Evolutionary conservation across 306 rosid species (phyloP), one percentile per base, ranked within the genome.

Genomic region (Dalbergia oliveri): DNA sequence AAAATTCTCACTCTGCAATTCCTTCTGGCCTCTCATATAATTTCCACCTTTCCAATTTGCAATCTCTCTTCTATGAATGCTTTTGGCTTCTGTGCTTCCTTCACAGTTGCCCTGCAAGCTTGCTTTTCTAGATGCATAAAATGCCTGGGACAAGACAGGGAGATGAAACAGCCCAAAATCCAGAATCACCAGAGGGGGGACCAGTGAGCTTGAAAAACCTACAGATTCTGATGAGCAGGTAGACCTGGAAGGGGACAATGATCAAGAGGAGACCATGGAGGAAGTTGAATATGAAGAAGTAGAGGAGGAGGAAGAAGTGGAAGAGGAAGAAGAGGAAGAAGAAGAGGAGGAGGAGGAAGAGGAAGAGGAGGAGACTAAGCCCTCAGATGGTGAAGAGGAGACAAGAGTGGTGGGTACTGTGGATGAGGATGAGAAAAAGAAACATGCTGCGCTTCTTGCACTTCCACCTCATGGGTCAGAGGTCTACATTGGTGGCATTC

Each of bases 381-480:
- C 16, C 33, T 23, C 78, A 8, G 81, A 85, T 72, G 80, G 33
- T 54, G 77, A 74, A 18, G 84, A 54, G 23, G 88, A 58, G 71
- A 87, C 76, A 76, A 73, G 72, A 61, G 83, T 77, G 66, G 65
- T 49, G 15, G 82, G 63, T 0, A 54, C 43, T 11, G 66, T 61
- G 63, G 86, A 72, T 23, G 89, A 82, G 66, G 85, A 47, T 53
- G 89, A 87, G 75, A 83, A 83, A 75, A 88, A 45, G 86, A 86
- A 78, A 76, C 92, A 86, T 19, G 88, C 82, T 9, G 93, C 90
- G 73, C 93, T 92, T 80, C 94, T 90, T 90, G 87, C 90, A 0
- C 92, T 90, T 81, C 97, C 97, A 56, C 92, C 93, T 16, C 93
- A 92, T 78, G 97, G 93, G 1, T 87, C 97, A 41, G 90, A 86